Evolutionary conservation across 2,329 filamentous ascomycete species (phyloP).

Genomic region (Talaromyces sp.): DNA sequence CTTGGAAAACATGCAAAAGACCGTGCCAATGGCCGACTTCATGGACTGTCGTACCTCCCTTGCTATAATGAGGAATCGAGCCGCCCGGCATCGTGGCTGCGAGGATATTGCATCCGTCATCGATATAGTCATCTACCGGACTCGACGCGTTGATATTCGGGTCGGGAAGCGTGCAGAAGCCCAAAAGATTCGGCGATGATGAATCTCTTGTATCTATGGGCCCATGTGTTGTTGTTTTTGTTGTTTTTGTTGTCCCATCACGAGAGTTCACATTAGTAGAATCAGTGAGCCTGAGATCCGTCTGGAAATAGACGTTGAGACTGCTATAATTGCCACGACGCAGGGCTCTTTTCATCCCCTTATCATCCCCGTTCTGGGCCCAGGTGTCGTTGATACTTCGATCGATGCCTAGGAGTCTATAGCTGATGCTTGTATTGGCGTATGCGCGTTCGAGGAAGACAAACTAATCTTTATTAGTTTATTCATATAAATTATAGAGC

Average conservation of each 20-base stretch:
- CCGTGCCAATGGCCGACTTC: slow-evolving; percentile 47
- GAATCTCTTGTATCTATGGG: slow-evolving; percentile 20
- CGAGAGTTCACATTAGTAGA: slow-evolving; percentile 18
- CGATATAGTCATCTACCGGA: slow-evolving; percentile 38
- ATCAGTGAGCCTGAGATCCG: slow-evolving; percentile 39
- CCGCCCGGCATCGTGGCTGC: slow-evolving; percentile 55
- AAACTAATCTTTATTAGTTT: slow-evolving; percentile 18
- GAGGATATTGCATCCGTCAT: slow-evolving; percentile 55
- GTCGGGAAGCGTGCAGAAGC: slow-evolving; percentile 50
- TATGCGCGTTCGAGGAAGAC: slow-evolving; percentile 44
- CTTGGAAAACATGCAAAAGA: slow-evolving; percentile 42
- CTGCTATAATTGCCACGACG: slow-evolving; percentile 51
- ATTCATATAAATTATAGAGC: background rate
- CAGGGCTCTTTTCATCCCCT: slow-evolving; percentile 50
- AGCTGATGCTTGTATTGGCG: slow-evolving; percentile 42
- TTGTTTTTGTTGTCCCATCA: background rate
- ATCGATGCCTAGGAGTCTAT: slow-evolving; percentile 46
- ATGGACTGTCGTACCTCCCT: slow-evolving; percentile 43
- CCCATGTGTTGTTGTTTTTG: slow-evolving; percentile 9
- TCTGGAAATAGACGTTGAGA: slow-evolving; percentile 59
- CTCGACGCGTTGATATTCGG: slow-evolving; percentile 36
- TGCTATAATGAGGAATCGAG: slow-evolving; percentile 44
- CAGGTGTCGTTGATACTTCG: slow-evolving; percentile 52
- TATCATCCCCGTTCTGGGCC: slow-evolving; percentile 47
- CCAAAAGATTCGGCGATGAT: slow-evolving; percentile 39